Evolutionary conservation across 2,329 filamentous ascomycete genomes (phyloP).

Genomic region (Didymosphaeria variabile): DNA sequence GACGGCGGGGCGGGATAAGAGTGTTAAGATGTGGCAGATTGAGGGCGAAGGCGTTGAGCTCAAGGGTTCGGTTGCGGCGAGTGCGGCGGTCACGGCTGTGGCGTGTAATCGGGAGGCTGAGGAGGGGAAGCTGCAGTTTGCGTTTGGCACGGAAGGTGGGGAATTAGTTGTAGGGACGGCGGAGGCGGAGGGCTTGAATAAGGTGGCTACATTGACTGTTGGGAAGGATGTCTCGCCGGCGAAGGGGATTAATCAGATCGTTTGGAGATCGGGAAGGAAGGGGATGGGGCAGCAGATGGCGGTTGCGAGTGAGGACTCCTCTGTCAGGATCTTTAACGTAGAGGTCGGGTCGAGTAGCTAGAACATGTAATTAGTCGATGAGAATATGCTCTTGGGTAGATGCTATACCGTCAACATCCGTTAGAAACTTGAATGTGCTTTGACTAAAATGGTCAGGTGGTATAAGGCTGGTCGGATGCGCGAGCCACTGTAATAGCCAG

Average conservation of each 20-base stretch:
- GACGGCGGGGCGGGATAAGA: constrained; percentile 90
- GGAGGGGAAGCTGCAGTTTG: constrained; percentile 28
- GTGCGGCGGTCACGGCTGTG: constrained; percentile 42
- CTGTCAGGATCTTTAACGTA: constrained; percentile 46
- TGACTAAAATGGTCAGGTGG: no score
- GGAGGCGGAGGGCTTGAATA: constrained; percentile 22
- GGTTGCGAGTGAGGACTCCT: constrained; percentile 54
- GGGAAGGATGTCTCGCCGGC: constrained; percentile 28
- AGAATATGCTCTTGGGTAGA: no score
- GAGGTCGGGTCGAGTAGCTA: neutral
- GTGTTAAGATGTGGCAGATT: constrained; percentile 69
- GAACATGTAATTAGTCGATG: no score
- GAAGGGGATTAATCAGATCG: constrained; percentile 44
- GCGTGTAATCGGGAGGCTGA: constrained; percentile 23
- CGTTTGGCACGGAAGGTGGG: constrained; percentile 46
- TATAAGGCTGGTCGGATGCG: no score
- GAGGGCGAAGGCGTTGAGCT: constrained; percentile 29
- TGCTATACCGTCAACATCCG: no score
- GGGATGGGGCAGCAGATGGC: constrained; percentile 43
- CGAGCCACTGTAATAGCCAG: no score
- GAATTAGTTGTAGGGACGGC: constrained; percentile 30
- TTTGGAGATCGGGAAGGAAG: constrained; percentile 38
- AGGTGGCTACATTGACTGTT: constrained; percentile 23
- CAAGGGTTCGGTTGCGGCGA: constrained; percentile 33
- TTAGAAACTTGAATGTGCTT: no score